These are phyloP conservation scores for Laguncularia racemosa DNA, from an alignment of 345 rosid species.

Conservation along the genomic window DNA sequence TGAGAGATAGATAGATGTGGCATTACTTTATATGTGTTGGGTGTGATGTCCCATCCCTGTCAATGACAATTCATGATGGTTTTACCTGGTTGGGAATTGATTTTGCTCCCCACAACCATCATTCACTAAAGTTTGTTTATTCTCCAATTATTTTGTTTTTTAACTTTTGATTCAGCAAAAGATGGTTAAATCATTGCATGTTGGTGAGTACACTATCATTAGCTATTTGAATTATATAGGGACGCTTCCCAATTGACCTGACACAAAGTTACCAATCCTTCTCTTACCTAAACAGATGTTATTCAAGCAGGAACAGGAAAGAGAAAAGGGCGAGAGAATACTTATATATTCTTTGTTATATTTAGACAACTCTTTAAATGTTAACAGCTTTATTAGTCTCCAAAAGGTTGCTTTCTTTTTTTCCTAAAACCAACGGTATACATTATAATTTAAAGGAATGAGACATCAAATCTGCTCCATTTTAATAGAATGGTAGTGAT, in stretches of 20 bases:
- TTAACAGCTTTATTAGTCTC: not conserved
- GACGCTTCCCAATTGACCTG: constrained; percentile 31
- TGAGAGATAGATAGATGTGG: not conserved
- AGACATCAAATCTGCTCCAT: too few species aligned
- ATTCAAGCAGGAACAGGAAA: too few species aligned
- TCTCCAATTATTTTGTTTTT: constrained; percentile 55
- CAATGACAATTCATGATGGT: constrained; percentile 45
- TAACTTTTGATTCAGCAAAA: constrained; percentile 52
- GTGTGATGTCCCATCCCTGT: constrained; percentile 40
- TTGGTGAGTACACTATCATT: constrained; percentile 77
- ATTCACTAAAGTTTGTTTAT: constrained; percentile 43
- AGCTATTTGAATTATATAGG: constrained; percentile 44
- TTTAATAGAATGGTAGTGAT: too few species aligned
- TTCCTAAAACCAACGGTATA: too few species aligned
- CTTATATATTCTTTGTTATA: constrained; percentile 2
- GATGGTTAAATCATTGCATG: constrained; percentile 64
- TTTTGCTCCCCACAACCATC: constrained; percentile 80
- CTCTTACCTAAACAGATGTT: constrained; percentile 4
- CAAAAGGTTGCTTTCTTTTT: too few species aligned
- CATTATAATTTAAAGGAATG: not conserved
- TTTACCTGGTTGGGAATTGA: constrained; percentile 80
- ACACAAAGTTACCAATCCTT: constrained; percentile 25
- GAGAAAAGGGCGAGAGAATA: too few species aligned
- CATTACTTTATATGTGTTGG: constrained; percentile 7
- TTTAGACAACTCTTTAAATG: not conserved